Percentiles rank a stretch among this genome's conserved stretches.
Conservation (phyloP, 768 basidiomycete genomes). For the Mrakia hoshinonis region DNA sequence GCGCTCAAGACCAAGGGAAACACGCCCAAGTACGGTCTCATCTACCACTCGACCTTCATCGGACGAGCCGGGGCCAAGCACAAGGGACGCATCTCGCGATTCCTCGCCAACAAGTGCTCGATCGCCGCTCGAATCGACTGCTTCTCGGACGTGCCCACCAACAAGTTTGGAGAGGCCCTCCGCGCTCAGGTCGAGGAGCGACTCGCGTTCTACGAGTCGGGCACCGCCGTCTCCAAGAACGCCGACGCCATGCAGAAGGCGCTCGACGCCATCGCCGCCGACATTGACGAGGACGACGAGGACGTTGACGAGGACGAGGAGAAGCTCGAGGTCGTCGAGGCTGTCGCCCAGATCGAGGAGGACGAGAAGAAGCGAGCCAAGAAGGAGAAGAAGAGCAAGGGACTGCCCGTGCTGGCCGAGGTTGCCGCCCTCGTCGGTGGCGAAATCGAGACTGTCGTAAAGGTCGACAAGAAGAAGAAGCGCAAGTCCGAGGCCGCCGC, state of each 20-base stretch:
- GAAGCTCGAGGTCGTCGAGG: slow-evolving; percentile 22
- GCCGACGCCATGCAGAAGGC: slow-evolving; percentile 64
- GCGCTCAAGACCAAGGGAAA: slow-evolving; percentile 49
- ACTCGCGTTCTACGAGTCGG: slow-evolving; percentile 72
- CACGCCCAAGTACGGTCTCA: slow-evolving; percentile 81
- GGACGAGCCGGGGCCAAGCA: slow-evolving; percentile 95
- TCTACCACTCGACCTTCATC: slow-evolving; percentile 89
- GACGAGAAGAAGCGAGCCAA: slow-evolving; percentile 51
- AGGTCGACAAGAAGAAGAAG: slow-evolving; percentile 40
- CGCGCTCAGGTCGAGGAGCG: slow-evolving; percentile 92
- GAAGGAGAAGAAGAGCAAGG: slow-evolving; percentile 58
- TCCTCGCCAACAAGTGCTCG: slow-evolving; percentile 98
- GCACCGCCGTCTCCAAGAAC: slow-evolving; percentile 61
- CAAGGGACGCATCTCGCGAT: slow-evolving; percentile 99
- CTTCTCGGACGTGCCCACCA: slow-evolving; percentile 66
- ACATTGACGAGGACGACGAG: slow-evolving; percentile 76
- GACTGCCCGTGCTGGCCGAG: slow-evolving; percentile 37
- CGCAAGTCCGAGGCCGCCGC: slow-evolving; percentile 35
- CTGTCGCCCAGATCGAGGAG: slow-evolving; percentile 27
- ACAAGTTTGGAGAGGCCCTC: slow-evolving; percentile 92
- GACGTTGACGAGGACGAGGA: slow-evolving; percentile 48
- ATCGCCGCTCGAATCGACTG: slow-evolving; percentile 97
- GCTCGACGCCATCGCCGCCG: slow-evolving; percentile 70
- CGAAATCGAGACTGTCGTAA: slow-evolving; percentile 36
- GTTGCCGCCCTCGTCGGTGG: slow-evolving; percentile 43